phyloP scores from a whole-genome alignment of 805 yeast genomes.

The Pachysolen tannophilus region DNA sequence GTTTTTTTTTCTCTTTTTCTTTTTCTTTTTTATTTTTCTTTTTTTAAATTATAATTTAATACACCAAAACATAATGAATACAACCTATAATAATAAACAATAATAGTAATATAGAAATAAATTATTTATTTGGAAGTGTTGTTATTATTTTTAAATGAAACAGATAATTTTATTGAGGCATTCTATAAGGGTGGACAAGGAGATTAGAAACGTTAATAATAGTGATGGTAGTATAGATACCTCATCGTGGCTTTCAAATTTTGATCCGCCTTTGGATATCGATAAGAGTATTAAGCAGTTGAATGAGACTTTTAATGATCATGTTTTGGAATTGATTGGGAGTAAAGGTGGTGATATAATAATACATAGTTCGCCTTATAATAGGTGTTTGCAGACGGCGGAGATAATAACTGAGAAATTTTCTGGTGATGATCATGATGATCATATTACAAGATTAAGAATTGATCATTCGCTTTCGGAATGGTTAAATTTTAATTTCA shows the following conservation, averaged over 20 bases:
- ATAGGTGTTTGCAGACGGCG: slow-evolving; percentile 35
- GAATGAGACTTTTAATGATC: neutral
- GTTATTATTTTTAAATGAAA: no score
- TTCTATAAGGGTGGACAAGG: slow-evolving; percentile 6
- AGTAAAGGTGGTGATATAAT: slow-evolving; percentile 16
- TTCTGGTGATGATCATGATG: slow-evolving; percentile 1
- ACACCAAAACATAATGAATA: no score
- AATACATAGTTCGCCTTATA: slow-evolving; percentile 35
- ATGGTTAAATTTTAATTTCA: slow-evolving; percentile 34
- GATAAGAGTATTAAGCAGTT: slow-evolving; percentile 17
- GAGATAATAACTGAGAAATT: slow-evolving; percentile 17
- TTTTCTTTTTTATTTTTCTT: no score
- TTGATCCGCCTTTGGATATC: slow-evolving; percentile 26
- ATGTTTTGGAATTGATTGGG: slow-evolving; percentile 16
- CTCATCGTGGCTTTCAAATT: slow-evolving; percentile 24
- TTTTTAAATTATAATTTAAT: no score
- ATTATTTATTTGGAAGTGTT: no score
- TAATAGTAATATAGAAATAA: no score
- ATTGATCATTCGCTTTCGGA: slow-evolving; percentile 34
- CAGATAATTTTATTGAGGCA: no score
- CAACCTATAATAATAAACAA: no score
- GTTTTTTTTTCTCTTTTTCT: no score
- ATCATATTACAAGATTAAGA: slow-evolving; percentile 20
- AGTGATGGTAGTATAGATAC: slow-evolving; percentile 12
- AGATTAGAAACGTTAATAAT: neutral